Conservation (phyloP, 768 basidiomycete genomes). For the Pholiota molesta region DNA sequence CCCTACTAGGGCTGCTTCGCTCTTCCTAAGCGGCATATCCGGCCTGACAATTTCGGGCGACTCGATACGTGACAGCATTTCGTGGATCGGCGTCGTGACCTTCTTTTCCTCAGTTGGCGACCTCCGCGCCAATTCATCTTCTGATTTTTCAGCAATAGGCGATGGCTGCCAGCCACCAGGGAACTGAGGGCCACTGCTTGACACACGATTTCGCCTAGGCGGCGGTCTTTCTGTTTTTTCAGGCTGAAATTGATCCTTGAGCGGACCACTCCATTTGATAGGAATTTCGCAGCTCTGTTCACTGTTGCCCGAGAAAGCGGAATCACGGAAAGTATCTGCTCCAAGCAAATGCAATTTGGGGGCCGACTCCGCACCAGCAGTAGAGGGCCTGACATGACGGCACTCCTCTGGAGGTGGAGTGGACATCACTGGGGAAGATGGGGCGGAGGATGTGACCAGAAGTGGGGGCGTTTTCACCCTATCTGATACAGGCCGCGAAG, state of each 20-base stretch:
- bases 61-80: conserved; percentile 52
- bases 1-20: conserved; percentile 64
- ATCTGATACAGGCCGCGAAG: conserved; percentile 35
- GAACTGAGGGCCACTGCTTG: conserved; percentile 37
- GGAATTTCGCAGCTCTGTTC: conserved; percentile 53
- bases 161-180: conserved; percentile 61
- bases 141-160: conserved; percentile 52
- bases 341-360: conserved; percentile 47
- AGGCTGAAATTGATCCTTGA: conserved; percentile 19
- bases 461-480: conserved; percentile 45
- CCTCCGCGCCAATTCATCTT: conserved; percentile 17
- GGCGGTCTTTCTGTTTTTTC: conserved; percentile 13
- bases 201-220: conserved; percentile 19
- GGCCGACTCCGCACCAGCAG: conserved; percentile 8
- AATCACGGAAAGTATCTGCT: conserved; percentile 66
- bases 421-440: conserved; percentile 21
- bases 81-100: conserved; percentile 42
- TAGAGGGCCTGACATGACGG: conserved; percentile 2
- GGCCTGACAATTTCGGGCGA: conserved; percentile 56
- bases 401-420: conserved; percentile 14
- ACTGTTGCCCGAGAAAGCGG: conserved; percentile 55
- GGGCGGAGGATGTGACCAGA: conserved; percentile 26
- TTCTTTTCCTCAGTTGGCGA: conserved; percentile 23
- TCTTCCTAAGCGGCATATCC: conserved; percentile 51
- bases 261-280: conserved; percentile 62